Conservation (phyloP, 129 eudicot genomes). For the Mikania micrantha region DNA sequence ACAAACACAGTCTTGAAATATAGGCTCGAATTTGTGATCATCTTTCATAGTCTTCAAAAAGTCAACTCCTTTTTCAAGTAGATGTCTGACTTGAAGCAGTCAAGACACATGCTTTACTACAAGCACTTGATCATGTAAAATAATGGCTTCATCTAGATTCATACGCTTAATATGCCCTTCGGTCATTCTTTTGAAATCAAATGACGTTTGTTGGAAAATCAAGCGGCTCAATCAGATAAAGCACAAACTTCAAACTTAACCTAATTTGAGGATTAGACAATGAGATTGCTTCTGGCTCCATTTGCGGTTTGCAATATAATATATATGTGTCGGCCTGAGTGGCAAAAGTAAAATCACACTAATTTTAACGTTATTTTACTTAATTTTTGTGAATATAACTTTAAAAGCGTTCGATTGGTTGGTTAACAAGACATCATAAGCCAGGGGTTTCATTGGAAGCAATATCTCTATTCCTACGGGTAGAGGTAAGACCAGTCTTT, state of each 20-base stretch:
- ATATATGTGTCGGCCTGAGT: no score
- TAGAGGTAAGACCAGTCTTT: no score
- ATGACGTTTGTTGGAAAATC: slow-evolving; percentile 49
- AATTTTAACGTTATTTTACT: no score
- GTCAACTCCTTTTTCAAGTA: slow-evolving; percentile 32
- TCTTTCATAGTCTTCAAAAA: slow-evolving; percentile 32
- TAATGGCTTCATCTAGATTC: slow-evolving; percentile 37
- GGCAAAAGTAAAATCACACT: no score
- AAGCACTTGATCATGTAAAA: slow-evolving; percentile 28
- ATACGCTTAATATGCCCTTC: slow-evolving; percentile 37
- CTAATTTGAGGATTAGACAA: slow-evolving; percentile 53
- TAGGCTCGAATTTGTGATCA: slow-evolving; percentile 37
- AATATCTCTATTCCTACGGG: no score
- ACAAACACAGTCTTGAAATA: slow-evolving; percentile 44
- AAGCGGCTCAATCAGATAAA: slow-evolving; percentile 57
- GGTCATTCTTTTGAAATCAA: slow-evolving; percentile 65
- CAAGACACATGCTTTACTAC: slow-evolving; percentile 32
- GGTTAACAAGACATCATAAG: no score
- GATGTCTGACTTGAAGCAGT: slow-evolving; percentile 35
- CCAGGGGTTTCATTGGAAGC: no score
- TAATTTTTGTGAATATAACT: no score
- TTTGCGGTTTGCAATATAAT: no score
- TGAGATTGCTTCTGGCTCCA: no score
- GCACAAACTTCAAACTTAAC: slow-evolving; percentile 54
- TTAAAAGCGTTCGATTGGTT: no score